Conservation (phyloP, 1,284 basidiomycete species). For the Pisolithus thermaeus region DNA sequence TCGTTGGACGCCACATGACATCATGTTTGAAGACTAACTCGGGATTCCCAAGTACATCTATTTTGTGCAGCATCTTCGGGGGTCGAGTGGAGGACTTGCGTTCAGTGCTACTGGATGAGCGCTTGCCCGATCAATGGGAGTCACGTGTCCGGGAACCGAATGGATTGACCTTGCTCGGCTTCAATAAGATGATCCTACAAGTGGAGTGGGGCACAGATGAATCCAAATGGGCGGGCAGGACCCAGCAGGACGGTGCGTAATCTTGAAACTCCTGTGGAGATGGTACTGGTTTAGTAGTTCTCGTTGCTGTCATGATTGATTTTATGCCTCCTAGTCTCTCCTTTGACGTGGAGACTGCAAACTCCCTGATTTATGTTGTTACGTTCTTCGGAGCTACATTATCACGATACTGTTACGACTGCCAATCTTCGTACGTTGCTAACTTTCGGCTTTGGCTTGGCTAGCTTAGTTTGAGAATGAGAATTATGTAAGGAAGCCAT, state of each 20-base stretch:
- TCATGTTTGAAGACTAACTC: background rate
- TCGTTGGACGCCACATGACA: constrained; percentile 7
- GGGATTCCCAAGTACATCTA: constrained; percentile 12
- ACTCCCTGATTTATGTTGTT: background rate
- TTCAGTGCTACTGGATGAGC: constrained; percentile 54
- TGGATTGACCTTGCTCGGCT: constrained; percentile 53
- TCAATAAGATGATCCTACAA: constrained; percentile 48
- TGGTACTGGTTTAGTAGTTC: too few species aligned
- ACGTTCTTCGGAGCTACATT: background rate
- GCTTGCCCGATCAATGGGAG: constrained; percentile 65
- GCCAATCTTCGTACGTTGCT: background rate
- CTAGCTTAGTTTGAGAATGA: too few species aligned
- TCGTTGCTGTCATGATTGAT: background rate
- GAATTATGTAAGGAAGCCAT: too few species aligned
- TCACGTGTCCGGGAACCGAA: constrained; percentile 42
- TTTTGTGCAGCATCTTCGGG: constrained; percentile 47
- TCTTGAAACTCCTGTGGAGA: background rate
- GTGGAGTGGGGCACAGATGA: constrained; percentile 37
- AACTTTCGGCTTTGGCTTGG: too few species aligned
- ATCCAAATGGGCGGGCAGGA: background rate
- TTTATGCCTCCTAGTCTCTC: background rate
- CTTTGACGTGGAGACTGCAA: background rate
- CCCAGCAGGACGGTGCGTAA: background rate
- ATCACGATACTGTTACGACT: background rate
- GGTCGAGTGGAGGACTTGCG: constrained; percentile 53